Evolutionary conservation across 305 asterid species (phyloP), one percentile per base, ranked within the genome.

Genomic region (Coffea humblotiana): DNA sequence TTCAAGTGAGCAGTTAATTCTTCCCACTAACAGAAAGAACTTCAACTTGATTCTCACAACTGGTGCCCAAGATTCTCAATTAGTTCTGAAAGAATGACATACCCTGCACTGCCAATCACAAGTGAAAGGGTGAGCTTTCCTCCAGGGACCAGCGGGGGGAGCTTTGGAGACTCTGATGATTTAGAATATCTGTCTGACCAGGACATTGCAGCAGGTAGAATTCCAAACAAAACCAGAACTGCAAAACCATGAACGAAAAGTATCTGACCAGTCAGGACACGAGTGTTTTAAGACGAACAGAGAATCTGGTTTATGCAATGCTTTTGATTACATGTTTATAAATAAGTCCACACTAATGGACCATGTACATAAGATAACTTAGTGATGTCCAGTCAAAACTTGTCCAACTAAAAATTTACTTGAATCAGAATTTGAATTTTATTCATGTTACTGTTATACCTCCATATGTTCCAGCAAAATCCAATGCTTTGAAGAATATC

Each of bases 391-490:
- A 40, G 43, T 40, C 43, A 40, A 40, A 43, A 2, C 9, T 13
- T 14, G 25, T 72, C 63, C 27, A 3, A 54, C 49, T 29, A 58
- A 48, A 21, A 37, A 23, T 64, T 79, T 40, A 32, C 18, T 71
- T 66, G 35, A 52, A 51, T 74, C 67, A 56, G 16, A 56, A 37
- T 32, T 16, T 19, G 47, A 58, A 47, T 52, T 37, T 9, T 51
- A 12, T 21, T 52, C 16, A 18, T 49, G n/a, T 18, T 52, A 16
- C 10, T 11, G 10, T 27, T 64, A 8, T 91, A 93, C 99, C 97
- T 90, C 99, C 99, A 66, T 95, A 92, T 23, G 99, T 95, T 84
- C 97, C 97, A 19, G 99, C 97, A 74, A 95, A 93, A 88, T 93
- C 98, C 90, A 95, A 82, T 68, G 99, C 98, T 85, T 93, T 95